Percentiles rank a stretch among this genome's conserved stretches.
These are phyloP conservation scores for Penicillium verhagenii DNA, from an alignment of 495 filamentous ascomycete species.

Conservation along the genomic window DNA sequence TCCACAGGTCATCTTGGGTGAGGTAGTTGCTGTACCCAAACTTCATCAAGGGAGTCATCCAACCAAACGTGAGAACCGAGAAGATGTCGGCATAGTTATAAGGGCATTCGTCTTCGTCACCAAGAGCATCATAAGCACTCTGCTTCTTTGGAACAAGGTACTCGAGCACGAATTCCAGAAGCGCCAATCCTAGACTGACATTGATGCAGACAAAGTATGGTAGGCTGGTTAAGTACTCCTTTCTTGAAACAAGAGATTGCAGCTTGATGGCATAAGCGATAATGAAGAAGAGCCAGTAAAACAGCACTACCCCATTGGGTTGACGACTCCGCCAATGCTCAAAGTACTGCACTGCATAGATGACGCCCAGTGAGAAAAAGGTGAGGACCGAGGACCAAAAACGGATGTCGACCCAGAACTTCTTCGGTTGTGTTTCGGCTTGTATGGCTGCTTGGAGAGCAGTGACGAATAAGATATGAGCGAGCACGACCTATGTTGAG, in stretches of 20 bases:
- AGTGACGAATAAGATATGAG: slow-evolving; percentile 63
- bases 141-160: slow-evolving; percentile 88
- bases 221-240: slow-evolving; percentile 60
- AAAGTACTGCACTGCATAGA: slow-evolving; percentile 85
- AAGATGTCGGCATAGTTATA: slow-evolving; percentile 93
- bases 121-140: slow-evolving; percentile 77
- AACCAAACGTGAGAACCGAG: slow-evolving; percentile 90
- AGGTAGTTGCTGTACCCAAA: slow-evolving; percentile 88
- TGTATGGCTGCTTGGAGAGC: slow-evolving; percentile 75
- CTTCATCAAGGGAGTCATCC: slow-evolving; percentile 99
- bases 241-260: slow-evolving; percentile 78
- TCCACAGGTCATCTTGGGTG: slow-evolving; percentile 97
- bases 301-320: slow-evolving; percentile 88
- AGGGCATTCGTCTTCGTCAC: slow-evolving; percentile 91
- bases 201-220: slow-evolving; percentile 80
- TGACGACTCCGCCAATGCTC: slow-evolving; percentile 88
- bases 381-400: slow-evolving; percentile 85
- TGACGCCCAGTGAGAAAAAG: slow-evolving; percentile 73
- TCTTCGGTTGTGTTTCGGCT: slow-evolving; percentile 63
- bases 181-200: slow-evolving; percentile 68
- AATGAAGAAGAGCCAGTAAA: slow-evolving; percentile 93
- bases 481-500: slow-evolving; percentile 70
- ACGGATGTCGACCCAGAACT: slow-evolving; percentile 80
- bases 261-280: slow-evolving; percentile 82
- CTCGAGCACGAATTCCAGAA: slow-evolving; percentile 78